These are phyloP conservation scores for Sporopachydermia quercuum DNA, from an alignment of 805 yeast genomes.

Conservation along the genomic window DNA sequence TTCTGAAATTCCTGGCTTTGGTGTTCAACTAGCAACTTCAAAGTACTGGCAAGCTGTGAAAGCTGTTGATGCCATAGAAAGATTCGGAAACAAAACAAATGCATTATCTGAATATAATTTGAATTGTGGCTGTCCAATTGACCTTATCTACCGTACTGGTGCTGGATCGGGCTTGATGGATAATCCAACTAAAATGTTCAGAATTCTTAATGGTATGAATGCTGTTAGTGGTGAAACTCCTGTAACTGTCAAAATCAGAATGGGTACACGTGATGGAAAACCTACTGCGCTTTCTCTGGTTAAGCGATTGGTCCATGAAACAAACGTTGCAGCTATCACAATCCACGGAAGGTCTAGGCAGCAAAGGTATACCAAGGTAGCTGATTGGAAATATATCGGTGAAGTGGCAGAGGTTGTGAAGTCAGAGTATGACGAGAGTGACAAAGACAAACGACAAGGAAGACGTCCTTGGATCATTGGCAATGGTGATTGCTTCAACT, in stretches of 20 bases:
- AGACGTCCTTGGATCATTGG: constrained; percentile 68
- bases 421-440: constrained; percentile 29
- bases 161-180: constrained; percentile 92
- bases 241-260: constrained; percentile 80
- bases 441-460: constrained; percentile 41
- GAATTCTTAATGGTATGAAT: constrained; percentile 79
- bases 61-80: constrained; percentile 68
- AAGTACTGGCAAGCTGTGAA: constrained; percentile 90
- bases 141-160: constrained; percentile 82
- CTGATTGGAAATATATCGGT: constrained; percentile 84
- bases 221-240: constrained; percentile 84
- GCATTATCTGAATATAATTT: constrained; percentile 72
- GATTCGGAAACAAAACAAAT: constrained; percentile 28
- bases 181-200: constrained; percentile 64
- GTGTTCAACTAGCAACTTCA: constrained; percentile 83
- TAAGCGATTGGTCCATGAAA: constrained; percentile 54
- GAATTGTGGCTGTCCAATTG: constrained; percentile 97
- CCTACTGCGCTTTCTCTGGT: constrained; percentile 80
- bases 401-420: constrained; percentile 58
- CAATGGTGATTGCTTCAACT: constrained; percentile 83
- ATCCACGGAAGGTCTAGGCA: constrained; percentile 94
- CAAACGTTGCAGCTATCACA: constrained; percentile 81
- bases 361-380: constrained; percentile 81
- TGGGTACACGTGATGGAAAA: constrained; percentile 74
- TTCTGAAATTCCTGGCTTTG: constrained; percentile 76